Base-by-base conservation (phyloP, 305 asterid genomes). In the Fraxinus dipetala region DNA sequence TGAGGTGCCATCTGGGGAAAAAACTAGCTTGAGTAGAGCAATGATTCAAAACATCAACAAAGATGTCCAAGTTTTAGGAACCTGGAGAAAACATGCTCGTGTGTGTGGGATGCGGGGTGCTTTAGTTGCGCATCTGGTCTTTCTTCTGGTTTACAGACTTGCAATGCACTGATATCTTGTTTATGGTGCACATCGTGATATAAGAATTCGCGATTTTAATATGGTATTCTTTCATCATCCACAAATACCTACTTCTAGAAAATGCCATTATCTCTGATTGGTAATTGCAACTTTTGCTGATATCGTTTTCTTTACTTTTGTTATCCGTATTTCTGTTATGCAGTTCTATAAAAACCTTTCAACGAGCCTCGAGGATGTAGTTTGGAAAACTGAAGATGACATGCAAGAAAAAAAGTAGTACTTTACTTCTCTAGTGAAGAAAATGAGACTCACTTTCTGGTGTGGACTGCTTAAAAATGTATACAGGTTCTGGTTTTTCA, bases 361-460 rank as follows among this genome's bases (percentile, higher is more conserved):
- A 1, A 85, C 88, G 78, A 22, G 89, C 67, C 82, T 89, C 69
- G 87, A 89, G 59, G 90, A 89, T 73, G 90, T 89, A 11, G 91
- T 89, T 81, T 89, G 91, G 91, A 89, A 87, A 84, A 87, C 89
- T 2, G 90, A 88, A 76, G 90, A 89, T 20, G 90, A 89, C 56
- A 87, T 85, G 91, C 90, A 84, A 81, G 82, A 59, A 22, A 85
- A 72, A n/a, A 82, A 85, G 83, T 87, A 87, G 78, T 43, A 20
- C 45, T 35, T 34, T 67, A 24, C 73, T 30, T 31, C 78, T 54
- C 26, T 24, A 65, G 74, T 54, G 67, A 79, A 74, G 74, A 69
- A 77, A 34, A 28, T 59, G 63, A 72, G 18, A 28, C 73, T 24
- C 35, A 0, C 18, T 65, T 24, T 10, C 34, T 65, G 18, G 32